These are phyloP conservation scores for Mycena polygramma DNA, from an alignment of 768 basidiomycete genomes.

Conservation along the genomic window DNA sequence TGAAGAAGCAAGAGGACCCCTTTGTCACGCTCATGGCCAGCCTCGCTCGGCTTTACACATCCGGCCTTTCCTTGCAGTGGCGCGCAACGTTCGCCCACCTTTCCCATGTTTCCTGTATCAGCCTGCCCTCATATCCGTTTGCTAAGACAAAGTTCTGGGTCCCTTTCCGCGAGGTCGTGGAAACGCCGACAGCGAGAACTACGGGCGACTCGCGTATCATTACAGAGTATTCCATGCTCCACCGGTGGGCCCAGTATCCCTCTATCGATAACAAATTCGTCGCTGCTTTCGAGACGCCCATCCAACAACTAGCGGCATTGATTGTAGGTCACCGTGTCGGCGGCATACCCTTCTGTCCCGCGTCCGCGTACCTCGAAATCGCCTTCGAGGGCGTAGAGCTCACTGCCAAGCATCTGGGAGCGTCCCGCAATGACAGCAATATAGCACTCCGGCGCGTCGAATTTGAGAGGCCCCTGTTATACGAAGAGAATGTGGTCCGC, in stretches of 20 bases:
- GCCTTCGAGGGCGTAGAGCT: slow-evolving; percentile 61
- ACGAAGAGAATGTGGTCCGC: slow-evolving; percentile 47
- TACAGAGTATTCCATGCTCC: slow-evolving; percentile 52
- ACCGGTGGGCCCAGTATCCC: slow-evolving; percentile 59
- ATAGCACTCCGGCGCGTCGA: slow-evolving; percentile 57
- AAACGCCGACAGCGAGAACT: neutral
- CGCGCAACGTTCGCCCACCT: slow-evolving; percentile 64
- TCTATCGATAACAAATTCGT: slow-evolving; percentile 48
- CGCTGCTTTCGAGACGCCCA: slow-evolving; percentile 69
- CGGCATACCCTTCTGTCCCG: slow-evolving; percentile 70
- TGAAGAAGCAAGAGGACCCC: slow-evolving; percentile 59
- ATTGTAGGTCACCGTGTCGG: slow-evolving; percentile 73
- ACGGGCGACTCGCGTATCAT: neutral
- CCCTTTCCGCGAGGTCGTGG: slow-evolving; percentile 51
- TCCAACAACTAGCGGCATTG: slow-evolving; percentile 54
- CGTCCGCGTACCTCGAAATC: slow-evolving; percentile 74
- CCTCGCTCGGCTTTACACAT: slow-evolving; percentile 64
- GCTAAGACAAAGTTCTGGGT: slow-evolving; percentile 70
- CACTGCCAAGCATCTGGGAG: slow-evolving; percentile 47
- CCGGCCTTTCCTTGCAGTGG: slow-evolving; percentile 63
- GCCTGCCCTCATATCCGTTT: slow-evolving; percentile 77
- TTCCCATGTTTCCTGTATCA: slow-evolving; percentile 55
- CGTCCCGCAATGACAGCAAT: slow-evolving; percentile 46
- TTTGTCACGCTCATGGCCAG: slow-evolving; percentile 61
- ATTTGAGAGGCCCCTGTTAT: slow-evolving; percentile 70